Conservation (phyloP, 1,139 yeast species). For the Blastobotrys aristatus region DNA sequence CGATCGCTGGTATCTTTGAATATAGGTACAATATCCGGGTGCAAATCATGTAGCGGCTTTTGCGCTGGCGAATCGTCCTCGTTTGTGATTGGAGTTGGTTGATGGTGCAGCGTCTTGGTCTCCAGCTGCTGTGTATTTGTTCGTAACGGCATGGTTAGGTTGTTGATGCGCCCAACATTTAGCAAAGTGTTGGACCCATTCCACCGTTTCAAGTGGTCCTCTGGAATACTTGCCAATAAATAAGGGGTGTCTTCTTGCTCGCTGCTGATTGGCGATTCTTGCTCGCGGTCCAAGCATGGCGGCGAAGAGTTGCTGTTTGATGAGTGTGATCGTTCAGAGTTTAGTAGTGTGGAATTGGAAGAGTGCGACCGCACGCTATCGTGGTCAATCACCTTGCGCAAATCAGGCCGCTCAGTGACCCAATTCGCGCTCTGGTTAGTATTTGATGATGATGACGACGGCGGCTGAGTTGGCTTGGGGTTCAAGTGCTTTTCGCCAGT, state of each 20-base stretch:
- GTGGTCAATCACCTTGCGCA: neutral
- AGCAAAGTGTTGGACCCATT: slow-evolving; percentile 1
- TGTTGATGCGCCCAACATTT: no score
- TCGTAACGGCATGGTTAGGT: neutral
- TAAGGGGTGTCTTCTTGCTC: slow-evolving; percentile 19
- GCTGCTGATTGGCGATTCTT: slow-evolving; percentile 22
- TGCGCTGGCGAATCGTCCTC: neutral
- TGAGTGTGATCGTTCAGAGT: slow-evolving; percentile 13
- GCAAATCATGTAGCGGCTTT: slow-evolving; percentile 20
- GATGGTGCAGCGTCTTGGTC: slow-evolving; percentile 1
- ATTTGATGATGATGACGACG: no score
- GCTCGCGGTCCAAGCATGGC: slow-evolving; percentile 18
- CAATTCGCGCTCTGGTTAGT: neutral
- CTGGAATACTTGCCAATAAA: slow-evolving; percentile 13
- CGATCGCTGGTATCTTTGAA: slow-evolving; percentile 29
- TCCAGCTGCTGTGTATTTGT: neutral
- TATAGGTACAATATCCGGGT: slow-evolving; percentile 32
- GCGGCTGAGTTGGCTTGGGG: neutral
- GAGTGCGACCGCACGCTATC: slow-evolving; percentile 4
- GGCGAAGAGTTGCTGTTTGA: slow-evolving; percentile 16
- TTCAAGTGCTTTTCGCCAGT: slow-evolving; percentile 7
- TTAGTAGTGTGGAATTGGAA: neutral
- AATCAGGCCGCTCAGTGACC: slow-evolving; percentile 1
- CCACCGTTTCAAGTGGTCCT: slow-evolving; percentile 4
- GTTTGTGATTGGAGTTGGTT: neutral